These are phyloP conservation scores for Tephrocybe sp. DNA, from an alignment of 768 basidiomycete genomes.

Conservation along the genomic window DNA sequence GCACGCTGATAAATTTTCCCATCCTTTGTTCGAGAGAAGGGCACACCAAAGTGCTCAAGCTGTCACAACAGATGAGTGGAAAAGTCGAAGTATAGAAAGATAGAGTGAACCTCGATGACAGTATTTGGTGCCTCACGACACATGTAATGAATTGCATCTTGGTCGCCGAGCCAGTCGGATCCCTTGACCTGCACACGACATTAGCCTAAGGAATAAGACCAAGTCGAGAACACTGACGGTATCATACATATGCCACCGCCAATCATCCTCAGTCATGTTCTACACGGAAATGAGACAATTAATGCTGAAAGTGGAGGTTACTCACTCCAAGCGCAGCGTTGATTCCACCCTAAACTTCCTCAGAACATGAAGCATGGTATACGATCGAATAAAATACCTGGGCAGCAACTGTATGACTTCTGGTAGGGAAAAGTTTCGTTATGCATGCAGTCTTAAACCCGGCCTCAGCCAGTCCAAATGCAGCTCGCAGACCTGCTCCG, in stretches of 20 bases:
- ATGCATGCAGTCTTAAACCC: conserved; percentile 99
- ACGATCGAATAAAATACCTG: conserved; percentile 51
- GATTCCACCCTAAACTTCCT: conserved; percentile 78
- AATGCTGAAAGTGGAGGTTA: conserved; percentile 15
- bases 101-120: conserved; percentile 74
- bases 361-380: conserved; percentile 7
- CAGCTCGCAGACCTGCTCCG: conserved; percentile 96
- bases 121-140: conserved; percentile 93
- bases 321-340: conserved; percentile 94
- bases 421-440: conserved; percentile 97
- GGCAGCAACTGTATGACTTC: conserved; percentile 98
- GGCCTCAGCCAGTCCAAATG: conserved; percentile 97
- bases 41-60: conserved; percentile 98
- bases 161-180: conserved; percentile 99
- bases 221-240: conserved; percentile 52
- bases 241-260: conserved; percentile 99
- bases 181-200: conserved; percentile 78
- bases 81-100: background rate
- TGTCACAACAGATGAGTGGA: conserved; percentile 27
- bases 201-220: background rate
- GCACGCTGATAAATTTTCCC: conserved; percentile 99
- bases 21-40: conserved; percentile 97
- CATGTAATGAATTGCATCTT: conserved; percentile 99
- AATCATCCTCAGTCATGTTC: conserved; percentile 99
- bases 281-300: conserved; percentile 25